phyloP scores from a whole-genome alignment of 2,329 filamentous ascomycete genomes.

The Grosmannia huntii region DNA sequence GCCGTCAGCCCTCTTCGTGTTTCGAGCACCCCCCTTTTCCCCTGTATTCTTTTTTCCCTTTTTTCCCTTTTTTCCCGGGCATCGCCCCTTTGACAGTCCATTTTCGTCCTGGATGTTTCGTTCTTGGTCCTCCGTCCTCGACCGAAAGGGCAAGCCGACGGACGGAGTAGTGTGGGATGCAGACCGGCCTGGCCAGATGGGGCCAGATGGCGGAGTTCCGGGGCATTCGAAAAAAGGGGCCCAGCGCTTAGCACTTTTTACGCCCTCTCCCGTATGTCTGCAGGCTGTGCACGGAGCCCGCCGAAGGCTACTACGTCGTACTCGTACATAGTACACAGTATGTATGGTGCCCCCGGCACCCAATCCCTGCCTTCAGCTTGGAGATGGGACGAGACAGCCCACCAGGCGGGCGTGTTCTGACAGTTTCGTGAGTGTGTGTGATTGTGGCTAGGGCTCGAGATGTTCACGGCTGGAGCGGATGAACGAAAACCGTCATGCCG shows the following conservation, averaged over 20 bases:
- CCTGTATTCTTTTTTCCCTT: neutral
- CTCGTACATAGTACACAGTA: too few relatives aligned
- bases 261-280: neutral
- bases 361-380: neutral
- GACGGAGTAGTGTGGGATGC: conserved; percentile 5
- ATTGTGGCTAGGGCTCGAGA: too few relatives aligned
- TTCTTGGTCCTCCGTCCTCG: neutral
- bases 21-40: neutral
- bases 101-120: neutral
- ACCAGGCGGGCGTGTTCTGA: too few relatives aligned
- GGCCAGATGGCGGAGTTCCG: neutral
- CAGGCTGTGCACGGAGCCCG: conserved; percentile 2
- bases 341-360: neutral
- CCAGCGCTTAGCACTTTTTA: neutral
- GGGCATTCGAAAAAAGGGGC: neutral
- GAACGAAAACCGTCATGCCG: neutral
- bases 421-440: neutral
- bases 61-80: neutral
- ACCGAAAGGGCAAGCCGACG: neutral
- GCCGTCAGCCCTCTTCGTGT: conserved; percentile 1
- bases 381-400: conserved; percentile 4
- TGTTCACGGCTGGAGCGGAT: neutral
- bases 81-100: neutral
- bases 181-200: neutral
- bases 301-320: neutral